Percentiles rank a stretch among this genome's conserved stretches.
These are phyloP conservation scores for Begonia fuchsioides DNA, from an alignment of 306 rosid genomes.

Conservation along the genomic window DNA sequence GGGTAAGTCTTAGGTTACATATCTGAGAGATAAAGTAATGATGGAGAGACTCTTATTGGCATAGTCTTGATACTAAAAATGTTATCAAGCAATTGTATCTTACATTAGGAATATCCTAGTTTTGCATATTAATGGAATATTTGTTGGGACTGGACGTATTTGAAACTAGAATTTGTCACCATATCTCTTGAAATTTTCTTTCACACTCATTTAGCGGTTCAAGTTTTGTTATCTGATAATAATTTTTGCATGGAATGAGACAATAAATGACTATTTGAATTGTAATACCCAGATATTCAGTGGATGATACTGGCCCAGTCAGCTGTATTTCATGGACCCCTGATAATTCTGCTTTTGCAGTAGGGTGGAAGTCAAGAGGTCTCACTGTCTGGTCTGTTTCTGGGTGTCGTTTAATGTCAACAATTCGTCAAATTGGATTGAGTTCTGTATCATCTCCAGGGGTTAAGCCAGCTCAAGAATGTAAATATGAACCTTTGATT, in stretches of 20 bases:
- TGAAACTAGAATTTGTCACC: no score
- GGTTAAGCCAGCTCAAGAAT: conserved; percentile 62
- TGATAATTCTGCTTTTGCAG: conserved; percentile 93
- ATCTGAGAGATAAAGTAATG: conserved; percentile 4
- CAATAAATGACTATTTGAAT: not conserved
- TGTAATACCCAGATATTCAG: conserved; percentile 61
- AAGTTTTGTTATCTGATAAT: no score
- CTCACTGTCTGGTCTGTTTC: conserved; percentile 96
- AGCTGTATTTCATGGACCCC: conserved; percentile 97
- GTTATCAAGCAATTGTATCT: no score
- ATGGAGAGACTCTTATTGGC: no score
- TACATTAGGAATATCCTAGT: no score
- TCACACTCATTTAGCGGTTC: no score
- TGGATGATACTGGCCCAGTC: conserved; percentile 91
- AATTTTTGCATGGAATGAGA: not conserved
- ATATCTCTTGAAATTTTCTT: no score
- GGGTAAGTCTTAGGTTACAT: conserved; percentile 50
- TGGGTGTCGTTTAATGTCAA: conserved; percentile 96
- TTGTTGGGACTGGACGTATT: no score
- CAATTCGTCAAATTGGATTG: conserved; percentile 81
- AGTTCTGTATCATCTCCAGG: conserved; percentile 81
- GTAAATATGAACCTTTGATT: conserved; percentile 77
- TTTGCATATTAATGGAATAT: no score
- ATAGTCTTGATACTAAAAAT: no score
- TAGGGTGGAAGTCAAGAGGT: conserved; percentile 95